phyloP scores from a whole-genome alignment of 2,329 filamentous ascomycete species.

The Alternaria dauci region DNA sequence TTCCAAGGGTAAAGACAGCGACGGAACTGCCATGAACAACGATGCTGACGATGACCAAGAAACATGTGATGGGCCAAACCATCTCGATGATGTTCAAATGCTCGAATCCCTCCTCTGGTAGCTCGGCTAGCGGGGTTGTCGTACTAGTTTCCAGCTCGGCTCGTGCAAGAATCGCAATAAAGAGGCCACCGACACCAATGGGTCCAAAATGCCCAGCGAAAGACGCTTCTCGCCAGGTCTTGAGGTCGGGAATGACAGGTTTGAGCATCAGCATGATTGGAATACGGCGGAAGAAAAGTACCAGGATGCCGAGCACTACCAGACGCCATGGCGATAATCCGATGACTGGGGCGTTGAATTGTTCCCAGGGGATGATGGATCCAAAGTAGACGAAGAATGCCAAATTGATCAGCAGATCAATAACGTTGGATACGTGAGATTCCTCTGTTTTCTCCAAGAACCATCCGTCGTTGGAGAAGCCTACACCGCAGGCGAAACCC shows the following conservation, averaged over 20 bases:
- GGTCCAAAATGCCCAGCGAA: slow-evolving; percentile 98
- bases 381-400: slow-evolving; percentile 98
- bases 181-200: slow-evolving; percentile 96
- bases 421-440: slow-evolving; percentile 98
- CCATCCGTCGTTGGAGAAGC: slow-evolving; percentile 99
- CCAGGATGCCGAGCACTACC: slow-evolving; percentile 90
- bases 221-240: slow-evolving; percentile 95
- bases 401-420: slow-evolving; percentile 95
- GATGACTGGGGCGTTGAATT: slow-evolving; percentile 76
- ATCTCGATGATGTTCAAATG: slow-evolving; percentile 78
- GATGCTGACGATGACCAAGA: slow-evolving; percentile 93
- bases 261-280: slow-evolving; percentile 93
- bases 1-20: slow-evolving; percentile 95
- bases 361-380: slow-evolving; percentile 94
- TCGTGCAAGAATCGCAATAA: slow-evolving; percentile 89
- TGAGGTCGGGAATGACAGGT: slow-evolving; percentile 93
- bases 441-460: slow-evolving; percentile 98
- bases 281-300: slow-evolving; percentile 94
- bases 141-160: slow-evolving; percentile 84
- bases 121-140: slow-evolving; percentile 74
- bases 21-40: slow-evolving; percentile 97
- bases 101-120: slow-evolving; percentile 63
- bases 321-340: slow-evolving; percentile 88
- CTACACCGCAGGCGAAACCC: slow-evolving; percentile 94
- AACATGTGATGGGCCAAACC: slow-evolving; percentile 95